Conservation (phyloP, 257 asterid genomes). For the Rhazya stricta region DNA sequence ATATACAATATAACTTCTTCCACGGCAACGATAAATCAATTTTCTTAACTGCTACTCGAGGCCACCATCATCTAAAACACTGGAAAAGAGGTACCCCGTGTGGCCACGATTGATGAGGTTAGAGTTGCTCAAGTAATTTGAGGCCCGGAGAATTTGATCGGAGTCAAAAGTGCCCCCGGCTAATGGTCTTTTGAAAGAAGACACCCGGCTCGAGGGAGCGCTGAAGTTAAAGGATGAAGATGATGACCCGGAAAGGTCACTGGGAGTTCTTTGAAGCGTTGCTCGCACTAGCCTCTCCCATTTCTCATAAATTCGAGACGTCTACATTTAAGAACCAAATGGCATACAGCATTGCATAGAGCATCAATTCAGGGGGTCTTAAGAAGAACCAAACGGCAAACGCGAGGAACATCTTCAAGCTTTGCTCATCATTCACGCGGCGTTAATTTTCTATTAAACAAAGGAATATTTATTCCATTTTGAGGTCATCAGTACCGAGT, state of each 20-base stretch:
- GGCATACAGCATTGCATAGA: too few species aligned
- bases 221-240: neutral
- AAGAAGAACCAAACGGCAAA: too few species aligned
- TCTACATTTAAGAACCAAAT: slow-evolving; percentile 1
- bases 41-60: slow-evolving; percentile 47
- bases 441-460: too few species aligned
- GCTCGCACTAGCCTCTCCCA: slow-evolving; percentile 80
- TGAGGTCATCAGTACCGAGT: too few species aligned
- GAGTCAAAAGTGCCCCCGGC: slow-evolving; percentile 45
- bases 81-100: slow-evolving; percentile 58
- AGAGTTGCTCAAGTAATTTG: slow-evolving; percentile 35
- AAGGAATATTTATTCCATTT: too few species aligned
- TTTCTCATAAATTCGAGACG: slow-evolving; percentile 64
- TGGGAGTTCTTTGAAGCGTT: slow-evolving; percentile 40
- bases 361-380: too few species aligned
- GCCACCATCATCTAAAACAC: slow-evolving; percentile 43
- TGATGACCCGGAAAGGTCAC: slow-evolving; percentile 40
- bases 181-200: neutral
- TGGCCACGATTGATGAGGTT: slow-evolving; percentile 55
- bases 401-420: too few species aligned
- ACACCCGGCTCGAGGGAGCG: neutral
- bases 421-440: too few species aligned
- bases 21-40: slow-evolving; percentile 28
- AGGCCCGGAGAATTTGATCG: slow-evolving; percentile 47
- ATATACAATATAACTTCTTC: slow-evolving; percentile 25